Base-by-base conservation (phyloP, 352 stramenopile genomes). In the Globisporangium alternatum region DNA sequence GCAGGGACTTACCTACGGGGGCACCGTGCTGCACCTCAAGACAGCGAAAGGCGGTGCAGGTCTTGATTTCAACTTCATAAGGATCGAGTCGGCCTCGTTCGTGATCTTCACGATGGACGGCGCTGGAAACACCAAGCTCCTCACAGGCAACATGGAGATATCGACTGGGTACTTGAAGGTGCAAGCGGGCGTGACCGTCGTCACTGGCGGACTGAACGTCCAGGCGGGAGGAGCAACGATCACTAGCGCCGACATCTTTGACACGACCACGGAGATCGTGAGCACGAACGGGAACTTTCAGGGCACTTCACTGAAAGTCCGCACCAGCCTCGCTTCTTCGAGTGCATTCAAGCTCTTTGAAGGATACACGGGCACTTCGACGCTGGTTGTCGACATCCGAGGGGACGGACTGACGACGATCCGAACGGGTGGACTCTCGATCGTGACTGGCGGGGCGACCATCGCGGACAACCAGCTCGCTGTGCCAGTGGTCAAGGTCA, bases 1-100 rank as follows among this genome's bases (percentile, higher is more conserved):
- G 2, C 68, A 80, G 45, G 80, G 75, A 15, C 33, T 78, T 10
- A 68, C 69, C 37, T 91, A 93, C 64, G 69, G 64, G 35, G 80
- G 84, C 8, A 82, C 68, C 17, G 74, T 92, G 47, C 66, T 93
- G 39, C 79, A 90, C 56, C 75, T 91, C 49, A 66, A 77, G 47
- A 89, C 85, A 0, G 70, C 72, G 7, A 91, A 93, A 67, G 56
- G 64, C 0, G 79, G 76, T 37, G 68, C 78, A 3, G 33, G 62
- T 43, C 37, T 43, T 1, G 84, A 96, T 60, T 96, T 91, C 44
- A 74, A 84, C 33, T 87, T 88, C 41, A 77, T 90, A 56, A 56
- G 72, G 21, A 78, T 89, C 54, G 79, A 88, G 37, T 77, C 81
- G 22, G 69, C 67, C 2, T 69, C 78, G n/a, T 44, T 68, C 22